Evolutionary conservation across 805 yeast genomes (phyloP).

Genomic region (Lipomyces chichibuensis): DNA sequence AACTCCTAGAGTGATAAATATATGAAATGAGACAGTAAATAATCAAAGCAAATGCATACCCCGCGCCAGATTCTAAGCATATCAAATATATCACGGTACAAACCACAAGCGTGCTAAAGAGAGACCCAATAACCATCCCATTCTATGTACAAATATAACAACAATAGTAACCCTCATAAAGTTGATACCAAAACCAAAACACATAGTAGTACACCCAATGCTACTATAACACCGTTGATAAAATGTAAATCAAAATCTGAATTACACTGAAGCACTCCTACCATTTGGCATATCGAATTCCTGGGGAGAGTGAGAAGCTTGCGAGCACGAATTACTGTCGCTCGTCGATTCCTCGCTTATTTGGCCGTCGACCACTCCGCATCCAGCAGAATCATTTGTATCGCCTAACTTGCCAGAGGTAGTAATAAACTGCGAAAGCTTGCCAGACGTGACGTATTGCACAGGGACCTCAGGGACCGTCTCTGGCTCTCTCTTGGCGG

Average conservation of each 20-base stretch:
- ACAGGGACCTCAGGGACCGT: constrained; percentile 1
- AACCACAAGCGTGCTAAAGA: background rate
- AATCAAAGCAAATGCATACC: background rate
- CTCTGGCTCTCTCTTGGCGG: constrained; percentile 8
- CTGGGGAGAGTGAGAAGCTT: background rate
- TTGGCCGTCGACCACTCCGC: background rate
- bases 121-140: background rate
- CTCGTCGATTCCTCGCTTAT: background rate
- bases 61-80: background rate
- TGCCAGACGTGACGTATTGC: constrained; percentile 3
- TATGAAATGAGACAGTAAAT: background rate
- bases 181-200: background rate
- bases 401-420: background rate
- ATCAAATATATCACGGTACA: background rate
- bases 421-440: background rate
- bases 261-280: background rate
- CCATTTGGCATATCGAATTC: background rate
- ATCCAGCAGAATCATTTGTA: background rate
- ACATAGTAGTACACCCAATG: background rate
- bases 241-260: background rate
- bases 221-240: background rate
- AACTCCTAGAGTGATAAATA: background rate
- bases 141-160: background rate
- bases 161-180: background rate
- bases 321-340: background rate